Conservation (phyloP, 73 alveolate genomes). For the Paramecium sexaurelia region DNA sequence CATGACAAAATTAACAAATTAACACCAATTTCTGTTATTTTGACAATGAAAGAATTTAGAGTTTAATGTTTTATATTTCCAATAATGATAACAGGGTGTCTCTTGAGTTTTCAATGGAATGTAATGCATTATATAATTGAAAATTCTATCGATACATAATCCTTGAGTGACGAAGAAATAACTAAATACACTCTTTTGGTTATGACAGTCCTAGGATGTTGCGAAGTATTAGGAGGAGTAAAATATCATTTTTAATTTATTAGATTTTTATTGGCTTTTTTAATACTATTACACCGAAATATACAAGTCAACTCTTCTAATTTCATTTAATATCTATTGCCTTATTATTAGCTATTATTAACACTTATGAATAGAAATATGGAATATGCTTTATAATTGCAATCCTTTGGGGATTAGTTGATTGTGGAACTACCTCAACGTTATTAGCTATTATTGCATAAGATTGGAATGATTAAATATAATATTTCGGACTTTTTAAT, state of each 20-base stretch:
- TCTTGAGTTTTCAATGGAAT: slow-evolving; percentile 51
- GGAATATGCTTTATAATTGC: background rate
- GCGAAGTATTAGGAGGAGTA: slow-evolving; percentile 34
- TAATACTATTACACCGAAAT: background rate
- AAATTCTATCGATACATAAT: background rate
- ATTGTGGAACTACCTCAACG: slow-evolving; percentile 42
- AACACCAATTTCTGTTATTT: background rate
- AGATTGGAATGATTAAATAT: background rate
- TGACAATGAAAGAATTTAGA: background rate
- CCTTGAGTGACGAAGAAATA: background rate
- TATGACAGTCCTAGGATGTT: background rate
- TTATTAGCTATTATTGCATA: slow-evolving; percentile 2
- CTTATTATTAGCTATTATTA: background rate
- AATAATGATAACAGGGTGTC: background rate
- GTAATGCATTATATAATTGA: background rate
- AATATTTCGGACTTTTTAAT: background rate
- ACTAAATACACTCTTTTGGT: background rate
- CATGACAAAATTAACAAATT: background rate
- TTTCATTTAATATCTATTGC: background rate
- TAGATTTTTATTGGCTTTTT: background rate
- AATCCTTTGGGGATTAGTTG: slow-evolving; percentile 36
- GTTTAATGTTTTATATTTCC: background rate
- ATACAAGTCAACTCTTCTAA: background rate
- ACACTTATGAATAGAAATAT: background rate
- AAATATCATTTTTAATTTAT: background rate